Percentiles rank a stretch among this genome's conserved stretches.
Conservation (phyloP, 257 asterid species). For the Galeopsis tetrahit region DNA sequence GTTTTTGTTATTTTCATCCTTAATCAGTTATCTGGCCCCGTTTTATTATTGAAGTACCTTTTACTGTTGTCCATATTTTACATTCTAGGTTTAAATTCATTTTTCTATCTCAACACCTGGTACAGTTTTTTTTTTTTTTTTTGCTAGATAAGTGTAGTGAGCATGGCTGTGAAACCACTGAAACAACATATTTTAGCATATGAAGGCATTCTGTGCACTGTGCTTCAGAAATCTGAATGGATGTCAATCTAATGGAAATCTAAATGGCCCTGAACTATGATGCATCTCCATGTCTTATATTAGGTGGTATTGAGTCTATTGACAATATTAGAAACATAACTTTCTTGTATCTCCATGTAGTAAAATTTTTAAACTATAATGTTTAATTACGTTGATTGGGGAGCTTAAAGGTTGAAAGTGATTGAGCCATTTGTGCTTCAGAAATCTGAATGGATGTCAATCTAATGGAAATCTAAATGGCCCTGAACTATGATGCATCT, state of each 20-base stretch:
- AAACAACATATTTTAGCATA: slow-evolving; percentile 12
- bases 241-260: background rate
- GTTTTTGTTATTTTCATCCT: slow-evolving; percentile 22
- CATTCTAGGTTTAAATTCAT: background rate
- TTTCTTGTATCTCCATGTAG: background rate
- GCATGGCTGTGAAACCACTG: slow-evolving; percentile 9
- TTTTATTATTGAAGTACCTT: slow-evolving; percentile 27
- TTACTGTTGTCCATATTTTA: background rate
- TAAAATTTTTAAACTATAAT: background rate
- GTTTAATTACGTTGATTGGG: background rate
- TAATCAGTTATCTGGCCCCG: slow-evolving; percentile 17
- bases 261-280: slow-evolving; percentile 3
- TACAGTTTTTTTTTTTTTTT: background rate
- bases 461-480: background rate
- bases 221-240: slow-evolving; percentile 11
- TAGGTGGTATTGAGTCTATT: background rate
- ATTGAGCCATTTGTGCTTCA: background rate
- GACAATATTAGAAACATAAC: background rate
- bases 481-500: slow-evolving; percentile 18
- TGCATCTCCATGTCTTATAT: slow-evolving; percentile 17
- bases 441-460: background rate
- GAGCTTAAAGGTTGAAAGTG: background rate
- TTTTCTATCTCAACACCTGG: background rate
- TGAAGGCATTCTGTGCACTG: slow-evolving; percentile 1
- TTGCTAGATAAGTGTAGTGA: slow-evolving; percentile 5